Evolutionary conservation across 192 early-diverging fungal genomes (phyloP), one percentile per base, ranked within the genome.

Genomic region (Powellomyces hirtus): DNA sequence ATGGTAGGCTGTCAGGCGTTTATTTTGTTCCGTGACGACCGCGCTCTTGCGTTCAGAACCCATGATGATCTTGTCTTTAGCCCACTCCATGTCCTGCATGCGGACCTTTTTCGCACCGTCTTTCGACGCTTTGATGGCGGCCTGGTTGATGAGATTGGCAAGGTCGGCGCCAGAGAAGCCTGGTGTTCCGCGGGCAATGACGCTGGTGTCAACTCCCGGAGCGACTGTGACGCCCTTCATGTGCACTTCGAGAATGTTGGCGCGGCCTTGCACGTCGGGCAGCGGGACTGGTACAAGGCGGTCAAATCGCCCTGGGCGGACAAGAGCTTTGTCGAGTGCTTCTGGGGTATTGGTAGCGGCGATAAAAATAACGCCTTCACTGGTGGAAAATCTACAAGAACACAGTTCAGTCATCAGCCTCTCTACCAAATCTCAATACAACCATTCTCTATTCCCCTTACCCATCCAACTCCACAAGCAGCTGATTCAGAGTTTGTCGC

Each of bases 151-250:
- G 30, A 99, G 82, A 64, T 99, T 99, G 57, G 95, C 91, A 14
- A 99, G 75, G 75, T 99, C 95, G n/a, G 98, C 98, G 38, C 98
- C 98, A n/a, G 93, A 96, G 73, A 99, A 98, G 16, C 98, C 98
- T 5, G 96, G 94, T 7, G 98, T 98, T 31, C 98, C 96, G 33
- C 96, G 86, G 3, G 98, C 95, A 66, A 98, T 89, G 1, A 91
- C 82, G 60, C 80, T 84, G 20, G 93, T 77, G 57, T 98, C 86
- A 0, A 98, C 92, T 34, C 89, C 86, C 6, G 73, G 50, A n/a
- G 75, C 77, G 50, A 98, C 73, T 24, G 77, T 75, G 40, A 98
- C 88, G 42, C 84, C 89, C 61, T 92, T 90, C 51, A 90, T 83
- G 67, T 99, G 98, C 30, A 93, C 91, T 69, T 91, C 85, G 56